Conservation (phyloP, 306 rosid genomes). For the Begonia fuchsioides region DNA sequence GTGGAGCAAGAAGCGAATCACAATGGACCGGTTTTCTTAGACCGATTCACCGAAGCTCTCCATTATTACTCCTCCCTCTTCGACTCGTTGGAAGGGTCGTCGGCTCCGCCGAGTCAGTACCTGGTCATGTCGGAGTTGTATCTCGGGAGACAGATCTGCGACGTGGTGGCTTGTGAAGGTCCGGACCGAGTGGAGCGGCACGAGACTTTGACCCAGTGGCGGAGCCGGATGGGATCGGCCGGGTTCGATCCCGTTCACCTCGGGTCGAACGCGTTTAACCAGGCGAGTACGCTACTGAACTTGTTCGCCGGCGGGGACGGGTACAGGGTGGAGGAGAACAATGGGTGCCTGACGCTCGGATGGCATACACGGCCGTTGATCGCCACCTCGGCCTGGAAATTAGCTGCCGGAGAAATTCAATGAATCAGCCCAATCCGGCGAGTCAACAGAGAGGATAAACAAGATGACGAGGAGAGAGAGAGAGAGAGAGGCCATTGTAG, state of each 20-base stretch:
- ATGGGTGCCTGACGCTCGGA: constrained; percentile 66
- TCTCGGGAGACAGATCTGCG: too few relatives aligned
- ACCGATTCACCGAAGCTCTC: constrained; percentile 81
- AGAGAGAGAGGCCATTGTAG: constrained; percentile 5
- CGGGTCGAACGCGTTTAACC: constrained; percentile 75
- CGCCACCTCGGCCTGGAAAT: constrained; percentile 77
- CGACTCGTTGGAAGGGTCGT: constrained; percentile 65
- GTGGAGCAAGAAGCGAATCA: constrained; percentile 80
- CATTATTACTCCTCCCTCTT: constrained; percentile 57
- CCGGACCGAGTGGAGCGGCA: too few relatives aligned
- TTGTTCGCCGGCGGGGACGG: constrained; percentile 56
- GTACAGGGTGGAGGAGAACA: constrained; percentile 63
- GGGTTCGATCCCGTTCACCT: constrained; percentile 67
- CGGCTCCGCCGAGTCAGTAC: constrained; percentile 32
- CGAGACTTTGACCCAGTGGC: too few relatives aligned
- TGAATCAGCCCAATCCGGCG: constrained; percentile 25
- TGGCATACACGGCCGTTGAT: too few relatives aligned
- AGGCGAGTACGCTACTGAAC: constrained; percentile 53
- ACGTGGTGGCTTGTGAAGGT: too few relatives aligned
- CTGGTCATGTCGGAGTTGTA: constrained; percentile 55
- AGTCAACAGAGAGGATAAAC: not conserved
- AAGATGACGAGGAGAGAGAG: constrained; percentile 8
- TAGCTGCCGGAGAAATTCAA: constrained; percentile 13
- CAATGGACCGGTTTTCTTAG: constrained; percentile 49
- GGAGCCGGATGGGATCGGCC: constrained; percentile 31